Conservation (phyloP, 1,139 yeast genomes). For the Taiozyma sp. region DNA sequence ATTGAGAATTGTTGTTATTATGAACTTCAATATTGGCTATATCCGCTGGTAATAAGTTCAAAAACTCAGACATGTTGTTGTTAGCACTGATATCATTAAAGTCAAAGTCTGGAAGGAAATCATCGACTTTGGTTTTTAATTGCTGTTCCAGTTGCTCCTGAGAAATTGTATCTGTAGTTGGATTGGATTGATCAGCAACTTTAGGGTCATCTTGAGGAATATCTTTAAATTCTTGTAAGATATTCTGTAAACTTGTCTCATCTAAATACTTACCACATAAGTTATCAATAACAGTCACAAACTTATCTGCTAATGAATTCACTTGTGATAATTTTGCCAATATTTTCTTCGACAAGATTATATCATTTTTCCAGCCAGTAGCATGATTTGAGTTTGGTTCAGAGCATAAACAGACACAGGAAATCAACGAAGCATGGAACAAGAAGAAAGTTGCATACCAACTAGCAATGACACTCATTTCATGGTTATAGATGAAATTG, state of each 20-base stretch:
- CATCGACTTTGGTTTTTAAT: conserved; percentile 3
- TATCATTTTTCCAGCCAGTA: conserved; percentile 41
- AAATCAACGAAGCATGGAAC: conserved; percentile 55
- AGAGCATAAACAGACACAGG: conserved; percentile 47
- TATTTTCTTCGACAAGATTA: conserved; percentile 39
- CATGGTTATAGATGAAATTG: conserved; percentile 37
- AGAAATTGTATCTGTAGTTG: not conserved
- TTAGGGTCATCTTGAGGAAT: not conserved
- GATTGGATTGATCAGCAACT: not conserved
- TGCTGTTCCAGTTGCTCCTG: not conserved
- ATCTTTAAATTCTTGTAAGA: not conserved
- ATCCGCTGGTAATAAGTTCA: conserved; percentile 20
- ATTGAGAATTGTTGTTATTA: not conserved
- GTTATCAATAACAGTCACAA: conserved; percentile 43
- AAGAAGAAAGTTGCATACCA: conserved; percentile 63
- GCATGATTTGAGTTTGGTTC: conserved; percentile 41
- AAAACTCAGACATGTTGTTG: conserved; percentile 18
- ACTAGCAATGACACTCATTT: conserved; percentile 40
- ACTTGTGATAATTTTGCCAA: conserved; percentile 35
- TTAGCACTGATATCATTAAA: conserved; percentile 19
- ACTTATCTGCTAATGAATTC: conserved; percentile 45
- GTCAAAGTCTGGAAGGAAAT: conserved; percentile 19
- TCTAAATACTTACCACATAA: conserved; percentile 28
- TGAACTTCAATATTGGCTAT: conserved; percentile 14
- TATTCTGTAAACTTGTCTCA: conserved; percentile 10